These are phyloP conservation scores for Phytophthora capsici DNA, from an alignment of 352 stramenopile species.

Conservation along the genomic window DNA sequence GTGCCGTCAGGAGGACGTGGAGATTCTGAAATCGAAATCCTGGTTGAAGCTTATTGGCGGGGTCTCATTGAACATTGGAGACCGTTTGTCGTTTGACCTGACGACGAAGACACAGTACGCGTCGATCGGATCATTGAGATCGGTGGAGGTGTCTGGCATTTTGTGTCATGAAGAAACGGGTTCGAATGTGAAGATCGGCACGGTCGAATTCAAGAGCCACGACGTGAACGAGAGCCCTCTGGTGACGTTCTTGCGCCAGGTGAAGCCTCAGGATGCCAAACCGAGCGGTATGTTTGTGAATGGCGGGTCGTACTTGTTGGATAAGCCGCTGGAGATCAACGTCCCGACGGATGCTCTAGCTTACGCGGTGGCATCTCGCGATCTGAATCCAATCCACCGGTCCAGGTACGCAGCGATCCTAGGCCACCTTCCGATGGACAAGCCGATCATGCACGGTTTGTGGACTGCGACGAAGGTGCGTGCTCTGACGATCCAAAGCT, in stretches of 20 bases:
- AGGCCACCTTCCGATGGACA: slow-evolving; percentile 70
- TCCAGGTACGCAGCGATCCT: slow-evolving; percentile 78
- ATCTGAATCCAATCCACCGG: slow-evolving; percentile 89
- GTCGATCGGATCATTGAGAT: slow-evolving; percentile 44
- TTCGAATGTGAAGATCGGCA: slow-evolving; percentile 41
- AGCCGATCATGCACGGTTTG: slow-evolving; percentile 90
- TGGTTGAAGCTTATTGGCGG: slow-evolving; percentile 56
- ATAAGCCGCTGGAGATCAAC: slow-evolving; percentile 68
- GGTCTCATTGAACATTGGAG: slow-evolving; percentile 40
- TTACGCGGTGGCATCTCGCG: slow-evolving; percentile 83
- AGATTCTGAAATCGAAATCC: slow-evolving; percentile 66
- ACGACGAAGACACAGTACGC: slow-evolving; percentile 67
- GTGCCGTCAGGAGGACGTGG: slow-evolving; percentile 41
- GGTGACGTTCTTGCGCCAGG: slow-evolving; percentile 44
- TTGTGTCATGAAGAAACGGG: slow-evolving; percentile 51
- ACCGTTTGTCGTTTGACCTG: slow-evolving; percentile 58
- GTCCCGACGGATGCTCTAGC: slow-evolving; percentile 68
- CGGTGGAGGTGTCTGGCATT: slow-evolving; percentile 54
- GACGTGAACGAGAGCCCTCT: slow-evolving; percentile 58
- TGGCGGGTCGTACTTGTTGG: slow-evolving; percentile 70
- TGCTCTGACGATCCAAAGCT: slow-evolving; percentile 58
- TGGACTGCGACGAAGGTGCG: slow-evolving; percentile 89
- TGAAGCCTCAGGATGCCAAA: slow-evolving; percentile 36
- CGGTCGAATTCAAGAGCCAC: slow-evolving; percentile 43
- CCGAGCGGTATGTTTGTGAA: slow-evolving; percentile 43